Evolutionary conservation across 805 yeast species (phyloP).

Genomic region (Spathaspora arborariae): DNA sequence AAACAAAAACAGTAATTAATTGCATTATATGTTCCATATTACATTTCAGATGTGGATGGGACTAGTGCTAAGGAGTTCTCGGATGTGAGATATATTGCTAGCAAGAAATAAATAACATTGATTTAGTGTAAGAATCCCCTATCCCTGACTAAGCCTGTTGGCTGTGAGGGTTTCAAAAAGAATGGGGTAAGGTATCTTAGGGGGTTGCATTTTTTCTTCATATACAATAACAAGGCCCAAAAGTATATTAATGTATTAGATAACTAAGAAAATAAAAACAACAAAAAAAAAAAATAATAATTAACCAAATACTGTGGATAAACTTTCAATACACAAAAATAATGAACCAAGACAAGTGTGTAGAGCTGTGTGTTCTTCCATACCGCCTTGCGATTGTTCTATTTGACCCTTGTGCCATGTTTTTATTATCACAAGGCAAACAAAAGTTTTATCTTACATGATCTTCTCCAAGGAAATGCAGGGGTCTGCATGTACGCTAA

Average conservation of each 20-base stretch:
- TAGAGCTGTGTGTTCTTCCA: background rate
- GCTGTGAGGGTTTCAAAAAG: background rate
- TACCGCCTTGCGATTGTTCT: background rate
- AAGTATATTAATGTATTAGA: no score
- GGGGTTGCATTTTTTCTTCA: background rate
- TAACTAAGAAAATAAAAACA: background rate
- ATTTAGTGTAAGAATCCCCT: background rate
- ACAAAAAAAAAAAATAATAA: background rate
- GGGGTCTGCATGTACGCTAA: background rate
- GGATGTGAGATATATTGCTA: no score
- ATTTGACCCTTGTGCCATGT: background rate
- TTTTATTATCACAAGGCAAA: background rate
- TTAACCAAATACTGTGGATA: background rate
- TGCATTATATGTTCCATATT: no score
- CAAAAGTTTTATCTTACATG: background rate
- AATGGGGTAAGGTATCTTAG: background rate
- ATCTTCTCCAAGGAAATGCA: background rate
- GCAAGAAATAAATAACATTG: no score
- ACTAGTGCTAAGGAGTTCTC: no score
- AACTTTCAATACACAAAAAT: background rate
- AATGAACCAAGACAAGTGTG: background rate
- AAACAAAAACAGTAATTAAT: background rate
- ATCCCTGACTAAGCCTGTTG: background rate
- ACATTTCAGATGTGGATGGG: no score
- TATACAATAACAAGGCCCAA: no score